These are phyloP conservation scores for Pueraria montana DNA, from an alignment of 306 rosid genomes.

Conservation along the genomic window DNA sequence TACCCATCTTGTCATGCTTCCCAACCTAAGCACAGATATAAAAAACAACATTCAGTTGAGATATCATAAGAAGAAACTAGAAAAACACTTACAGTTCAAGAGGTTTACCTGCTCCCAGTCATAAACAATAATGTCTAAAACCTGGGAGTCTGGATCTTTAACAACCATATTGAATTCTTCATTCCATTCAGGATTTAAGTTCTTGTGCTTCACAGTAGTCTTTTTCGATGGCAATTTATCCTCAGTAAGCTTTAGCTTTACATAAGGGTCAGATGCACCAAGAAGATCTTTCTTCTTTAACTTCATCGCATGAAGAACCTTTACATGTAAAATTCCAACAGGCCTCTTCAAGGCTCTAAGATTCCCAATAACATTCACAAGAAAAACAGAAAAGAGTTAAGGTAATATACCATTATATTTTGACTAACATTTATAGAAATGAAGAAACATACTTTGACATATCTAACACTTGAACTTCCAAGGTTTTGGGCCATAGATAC, in stretches of 20 bases:
- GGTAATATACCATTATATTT: slow-evolving; percentile 23
- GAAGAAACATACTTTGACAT: slow-evolving; percentile 68
- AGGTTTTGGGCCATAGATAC: slow-evolving; percentile 95
- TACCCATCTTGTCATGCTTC: slow-evolving; percentile 95
- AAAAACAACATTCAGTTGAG: slow-evolving; percentile 40
- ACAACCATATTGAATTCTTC: slow-evolving; percentile 80
- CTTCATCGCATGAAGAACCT: slow-evolving; percentile 79
- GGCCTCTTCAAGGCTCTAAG: slow-evolving; percentile 85
- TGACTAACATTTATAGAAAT: slow-evolving; percentile 29
- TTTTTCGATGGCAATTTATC: slow-evolving; percentile 82
- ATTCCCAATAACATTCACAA: slow-evolving; percentile 46
- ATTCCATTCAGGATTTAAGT: slow-evolving; percentile 98
- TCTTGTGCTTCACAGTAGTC: slow-evolving; percentile 87
- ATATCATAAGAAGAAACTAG: slow-evolving; percentile 30
- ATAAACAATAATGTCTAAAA: slow-evolving; percentile 66
- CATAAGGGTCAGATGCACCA: slow-evolving; percentile 95
- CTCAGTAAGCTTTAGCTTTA: slow-evolving; percentile 81
- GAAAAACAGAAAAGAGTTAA: slow-evolving; percentile 38
- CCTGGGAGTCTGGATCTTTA: slow-evolving; percentile 83
- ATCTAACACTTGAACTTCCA: slow-evolving; percentile 83
- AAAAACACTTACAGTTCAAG: slow-evolving; percentile 25
- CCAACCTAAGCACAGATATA: slow-evolving; percentile 58
- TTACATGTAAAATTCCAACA: slow-evolving; percentile 82
- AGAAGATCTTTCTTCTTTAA: slow-evolving; percentile 85
- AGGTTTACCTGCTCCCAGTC: slow-evolving; percentile 93